phyloP scores from a whole-genome alignment of 306 rosid species.

The Rosa rugosa region DNA sequence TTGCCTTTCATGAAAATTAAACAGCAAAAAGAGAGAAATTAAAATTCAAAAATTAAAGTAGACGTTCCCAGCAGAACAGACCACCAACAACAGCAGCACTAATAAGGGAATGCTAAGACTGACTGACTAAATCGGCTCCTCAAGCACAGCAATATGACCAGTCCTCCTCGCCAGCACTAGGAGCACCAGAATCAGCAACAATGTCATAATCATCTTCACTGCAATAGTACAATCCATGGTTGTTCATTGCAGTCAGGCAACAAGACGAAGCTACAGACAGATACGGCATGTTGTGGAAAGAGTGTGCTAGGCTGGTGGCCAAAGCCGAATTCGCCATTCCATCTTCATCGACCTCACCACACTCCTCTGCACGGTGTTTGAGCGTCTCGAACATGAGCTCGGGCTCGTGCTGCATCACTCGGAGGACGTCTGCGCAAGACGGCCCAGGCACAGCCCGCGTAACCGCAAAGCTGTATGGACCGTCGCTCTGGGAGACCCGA shows the following conservation, averaged over 20 bases:
- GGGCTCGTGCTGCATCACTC: slow-evolving; percentile 97
- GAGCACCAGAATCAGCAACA: slow-evolving; percentile 41
- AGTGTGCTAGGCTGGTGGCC: slow-evolving; percentile 50
- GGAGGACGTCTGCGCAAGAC: slow-evolving; percentile 81
- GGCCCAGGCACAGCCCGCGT: slow-evolving; percentile 77
- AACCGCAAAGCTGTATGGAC: slow-evolving; percentile 90
- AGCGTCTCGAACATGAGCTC: slow-evolving; percentile 96
- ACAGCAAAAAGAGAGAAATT: not conserved
- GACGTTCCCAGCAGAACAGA: slow-evolving; percentile 28
- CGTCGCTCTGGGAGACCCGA: slow-evolving; percentile 87
- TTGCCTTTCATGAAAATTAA: slow-evolving; percentile 25
- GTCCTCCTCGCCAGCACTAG: slow-evolving; percentile 41
- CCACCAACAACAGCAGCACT: slow-evolving; percentile 19
- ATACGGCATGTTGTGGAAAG: slow-evolving; percentile 81
- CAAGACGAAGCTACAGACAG: slow-evolving; percentile 47
- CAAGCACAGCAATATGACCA: slow-evolving; percentile 69
- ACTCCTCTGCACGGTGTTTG: slow-evolving; percentile 80
- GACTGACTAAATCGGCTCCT: slow-evolving; percentile 6
- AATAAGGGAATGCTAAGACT: slow-evolving; percentile 14
- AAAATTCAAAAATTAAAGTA: slow-evolving; percentile 8
- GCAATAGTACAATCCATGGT: slow-evolving; percentile 58
- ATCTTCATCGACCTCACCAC: slow-evolving; percentile 33
- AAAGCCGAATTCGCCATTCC: slow-evolving; percentile 33
- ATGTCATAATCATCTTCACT: slow-evolving; percentile 42
- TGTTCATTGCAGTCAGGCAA: slow-evolving; percentile 50